Percentiles rank a stretch among this genome's conserved stretches.
Evolutionary conservation across 768 basidiomycete genomes (phyloP).

Genomic region (Clitopilus passeckerianus): DNA sequence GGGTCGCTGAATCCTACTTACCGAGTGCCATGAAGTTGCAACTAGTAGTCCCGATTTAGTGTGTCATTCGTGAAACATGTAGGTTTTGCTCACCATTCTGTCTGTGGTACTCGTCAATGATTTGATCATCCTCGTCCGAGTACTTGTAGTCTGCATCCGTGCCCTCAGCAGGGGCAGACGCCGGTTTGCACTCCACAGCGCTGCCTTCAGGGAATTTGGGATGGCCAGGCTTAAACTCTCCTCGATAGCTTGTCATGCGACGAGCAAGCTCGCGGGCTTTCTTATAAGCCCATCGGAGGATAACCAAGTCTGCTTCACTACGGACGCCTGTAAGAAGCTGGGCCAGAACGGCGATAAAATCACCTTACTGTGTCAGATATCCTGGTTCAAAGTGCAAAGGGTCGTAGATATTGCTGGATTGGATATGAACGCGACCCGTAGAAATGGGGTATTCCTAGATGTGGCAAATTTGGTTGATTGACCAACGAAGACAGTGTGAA

Average conservation of each 20-base stretch:
- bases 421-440: constrained; percentile 43
- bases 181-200: constrained; percentile 18
- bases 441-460: constrained; percentile 42
- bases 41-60: constrained; percentile 17
- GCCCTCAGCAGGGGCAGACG: constrained; percentile 24
- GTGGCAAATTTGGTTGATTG: constrained; percentile 2
- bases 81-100: constrained; percentile 19
- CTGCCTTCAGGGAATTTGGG: constrained; percentile 31
- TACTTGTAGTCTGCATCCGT: constrained; percentile 34
- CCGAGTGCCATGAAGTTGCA: constrained; percentile 43
- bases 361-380: constrained; percentile 37
- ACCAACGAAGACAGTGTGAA: constrained; percentile 12
- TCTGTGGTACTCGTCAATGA: constrained; percentile 34
- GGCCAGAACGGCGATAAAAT: background rate
- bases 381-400: constrained; percentile 40
- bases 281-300: constrained; percentile 52
- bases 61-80: background rate
- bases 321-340: background rate
- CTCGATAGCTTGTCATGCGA: constrained; percentile 42
- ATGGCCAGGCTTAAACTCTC: constrained; percentile 28
- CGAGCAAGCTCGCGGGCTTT: constrained; percentile 47
- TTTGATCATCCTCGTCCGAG: constrained; percentile 33
- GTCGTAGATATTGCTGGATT: constrained; percentile 34
- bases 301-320: constrained; percentile 38
- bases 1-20: constrained; percentile 11